Conservation (phyloP, 306 rosid genomes). For the Corylus heterophylla region DNA sequence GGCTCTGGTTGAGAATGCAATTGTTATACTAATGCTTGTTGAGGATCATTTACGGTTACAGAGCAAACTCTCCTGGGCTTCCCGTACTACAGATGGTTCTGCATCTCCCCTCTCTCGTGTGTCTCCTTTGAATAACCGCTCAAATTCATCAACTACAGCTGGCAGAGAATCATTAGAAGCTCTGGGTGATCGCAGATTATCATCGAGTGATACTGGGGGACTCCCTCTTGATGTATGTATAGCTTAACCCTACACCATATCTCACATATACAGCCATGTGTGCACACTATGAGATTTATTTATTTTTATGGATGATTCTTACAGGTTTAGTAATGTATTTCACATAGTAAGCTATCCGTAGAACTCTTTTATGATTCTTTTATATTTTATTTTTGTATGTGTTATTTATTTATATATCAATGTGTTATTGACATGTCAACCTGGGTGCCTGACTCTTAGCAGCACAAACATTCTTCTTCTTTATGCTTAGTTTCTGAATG, state of each 20-base stretch:
- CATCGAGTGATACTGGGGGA: conserved; percentile 60
- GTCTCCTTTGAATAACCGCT: conserved; percentile 49
- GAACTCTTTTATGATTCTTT: conserved; percentile 2
- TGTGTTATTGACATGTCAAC: background rate
- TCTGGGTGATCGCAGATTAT: conserved; percentile 42
- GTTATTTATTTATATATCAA: background rate
- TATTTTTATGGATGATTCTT: conserved; percentile 14
- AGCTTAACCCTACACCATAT: conserved; percentile 10
- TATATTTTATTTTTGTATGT: background rate
- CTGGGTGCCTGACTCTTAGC: background rate
- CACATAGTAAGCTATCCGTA: conserved; percentile 16
- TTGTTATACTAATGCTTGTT: conserved; percentile 96
- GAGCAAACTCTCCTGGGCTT: conserved; percentile 66
- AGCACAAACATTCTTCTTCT: background rate
- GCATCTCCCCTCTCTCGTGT: conserved; percentile 83
- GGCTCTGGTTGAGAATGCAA: conserved; percentile 91
- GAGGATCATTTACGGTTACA: conserved; percentile 98
- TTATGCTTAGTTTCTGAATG: conserved; percentile 7
- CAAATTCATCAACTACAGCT: conserved; percentile 39
- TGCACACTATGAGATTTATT: conserved; percentile 13
- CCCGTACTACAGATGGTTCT: conserved; percentile 55
- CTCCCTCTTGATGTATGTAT: conserved; percentile 75
- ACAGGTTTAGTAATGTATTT: background rate
- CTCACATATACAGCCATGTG: conserved; percentile 9
- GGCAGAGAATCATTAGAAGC: conserved; percentile 49